Evolutionary conservation across 2,329 filamentous ascomycete genomes (phyloP).

Genomic region (Emergomyces pasteurianus): DNA sequence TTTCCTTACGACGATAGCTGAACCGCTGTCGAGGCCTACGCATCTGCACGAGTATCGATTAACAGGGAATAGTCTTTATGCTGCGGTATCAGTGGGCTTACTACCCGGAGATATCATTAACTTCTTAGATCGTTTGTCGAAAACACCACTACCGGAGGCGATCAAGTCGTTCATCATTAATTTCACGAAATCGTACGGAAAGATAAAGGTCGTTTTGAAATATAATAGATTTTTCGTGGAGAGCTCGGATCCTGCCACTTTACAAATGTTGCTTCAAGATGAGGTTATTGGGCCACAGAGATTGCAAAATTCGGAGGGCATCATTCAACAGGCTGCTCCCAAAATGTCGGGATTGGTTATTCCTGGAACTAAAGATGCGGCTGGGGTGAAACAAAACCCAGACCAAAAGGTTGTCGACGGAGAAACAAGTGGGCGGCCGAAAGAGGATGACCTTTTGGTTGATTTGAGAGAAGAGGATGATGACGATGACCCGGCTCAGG

Average conservation of each 20-base stretch:
- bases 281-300: slow-evolving; percentile 67
- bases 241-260: slow-evolving; percentile 72
- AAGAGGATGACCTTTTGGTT: slow-evolving; percentile 58
- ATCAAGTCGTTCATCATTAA: slow-evolving; percentile 69
- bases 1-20: slow-evolving; percentile 90
- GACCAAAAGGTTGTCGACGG: slow-evolving; percentile 23
- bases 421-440: slow-evolving; percentile 32
- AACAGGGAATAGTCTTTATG: slow-evolving; percentile 86
- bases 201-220: slow-evolving; percentile 88
- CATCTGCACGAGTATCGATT: slow-evolving; percentile 91
- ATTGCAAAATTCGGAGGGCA: slow-evolving; percentile 58
- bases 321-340: slow-evolving; percentile 70
- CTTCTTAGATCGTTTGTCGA: slow-evolving; percentile 76
- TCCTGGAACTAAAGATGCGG: slow-evolving; percentile 85
- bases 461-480: slow-evolving; percentile 64
- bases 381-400: slow-evolving; percentile 65
- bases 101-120: slow-evolving; percentile 81
- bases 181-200: slow-evolving; percentile 84
- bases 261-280: slow-evolving; percentile 79
- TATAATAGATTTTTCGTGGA: slow-evolving; percentile 92
- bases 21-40: slow-evolving; percentile 78
- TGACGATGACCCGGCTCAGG: slow-evolving; percentile 73
- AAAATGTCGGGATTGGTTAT: slow-evolving; percentile 84
- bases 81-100: slow-evolving; percentile 88
- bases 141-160: slow-evolving; percentile 71